Evolutionary conservation across 2,329 filamentous ascomycete species (phyloP), one percentile per base, ranked within the genome.

Genomic region (Colletotrichum costaricense): DNA sequence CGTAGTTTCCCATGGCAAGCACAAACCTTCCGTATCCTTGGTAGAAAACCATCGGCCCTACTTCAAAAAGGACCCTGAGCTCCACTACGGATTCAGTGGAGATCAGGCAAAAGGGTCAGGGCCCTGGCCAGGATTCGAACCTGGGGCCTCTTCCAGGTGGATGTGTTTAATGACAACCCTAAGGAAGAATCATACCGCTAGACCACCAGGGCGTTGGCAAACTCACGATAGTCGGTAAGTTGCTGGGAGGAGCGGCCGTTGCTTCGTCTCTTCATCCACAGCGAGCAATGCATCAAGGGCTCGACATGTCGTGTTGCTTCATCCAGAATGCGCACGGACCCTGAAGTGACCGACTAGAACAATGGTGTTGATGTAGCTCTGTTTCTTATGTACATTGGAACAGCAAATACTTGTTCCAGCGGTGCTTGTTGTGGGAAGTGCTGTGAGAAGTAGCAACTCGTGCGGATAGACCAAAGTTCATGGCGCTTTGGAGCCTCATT

Each of bases 101-200:
- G 24, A n/a, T 49, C 42, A 49, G 9, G 2, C 38, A 62, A 62
- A 49, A 49, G 38, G 4, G 3, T 22, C 3, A 8, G 57, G 60
- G 60, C 60, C 60, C 60, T 63, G 60, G 60, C 60, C 60, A 63
- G 60, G 60, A 46, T 49, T 63, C 60, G 60, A 63, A 63, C 60
- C 60, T 63, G 38, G 60, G 60, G 49, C 60, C 60, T 63, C 60
- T 63, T 63, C 60, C 60, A 63, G 19, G 26, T 63, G 26, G n/a
- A 19, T 63, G 2, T 24, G 30, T 52, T 22, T 19, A 4, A 3
- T 9, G 6, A 52, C 9, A 35, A 52, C 60, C 60, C 60, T 63
- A 63, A 63, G 60, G 60, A 54, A 63, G 60, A 63, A 54, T 63
- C 60, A 63, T 63, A 54, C 60, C 60, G 60, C 60, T 63, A 63